Conservation (phyloP, 2,329 filamentous ascomycete species). For the Fusarium phyllophilum region DNA sequence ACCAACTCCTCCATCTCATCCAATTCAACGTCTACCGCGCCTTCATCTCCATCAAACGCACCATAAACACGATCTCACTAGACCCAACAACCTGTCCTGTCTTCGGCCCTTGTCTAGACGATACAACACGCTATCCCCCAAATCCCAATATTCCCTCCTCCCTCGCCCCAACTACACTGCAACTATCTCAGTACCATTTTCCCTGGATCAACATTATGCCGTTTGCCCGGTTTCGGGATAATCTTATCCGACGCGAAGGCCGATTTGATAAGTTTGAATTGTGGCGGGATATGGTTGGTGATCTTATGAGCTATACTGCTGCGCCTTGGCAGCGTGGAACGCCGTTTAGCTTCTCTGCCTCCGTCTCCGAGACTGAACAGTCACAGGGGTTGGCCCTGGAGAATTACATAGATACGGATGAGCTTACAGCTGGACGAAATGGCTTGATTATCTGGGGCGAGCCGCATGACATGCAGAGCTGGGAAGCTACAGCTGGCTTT, state of each 20-base stretch:
- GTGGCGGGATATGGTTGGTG: not conserved
- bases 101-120: not conserved
- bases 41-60: not conserved
- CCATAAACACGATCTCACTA: not conserved
- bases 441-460: not conserved
- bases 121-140: not conserved
- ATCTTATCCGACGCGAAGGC: not conserved
- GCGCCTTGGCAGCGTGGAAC: not conserved
- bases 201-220: constrained; percentile 1
- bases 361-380: fast-evolving
- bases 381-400: fast-evolving
- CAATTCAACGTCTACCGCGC: not conserved
- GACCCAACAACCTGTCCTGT: not conserved
- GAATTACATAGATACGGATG: not conserved
- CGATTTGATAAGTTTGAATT: not conserved
- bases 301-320: not conserved
- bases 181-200: not conserved
- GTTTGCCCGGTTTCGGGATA: not conserved
- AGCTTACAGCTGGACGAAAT: not conserved
- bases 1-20: not conserved
- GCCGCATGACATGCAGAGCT: not conserved
- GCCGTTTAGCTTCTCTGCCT: not conserved
- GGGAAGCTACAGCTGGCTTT: not conserved
- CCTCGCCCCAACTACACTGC: not conserved
- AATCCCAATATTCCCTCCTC: not conserved